Base-by-base conservation (phyloP, 169 alveolate genomes). In the Plasmodium reichenowi region DNA sequence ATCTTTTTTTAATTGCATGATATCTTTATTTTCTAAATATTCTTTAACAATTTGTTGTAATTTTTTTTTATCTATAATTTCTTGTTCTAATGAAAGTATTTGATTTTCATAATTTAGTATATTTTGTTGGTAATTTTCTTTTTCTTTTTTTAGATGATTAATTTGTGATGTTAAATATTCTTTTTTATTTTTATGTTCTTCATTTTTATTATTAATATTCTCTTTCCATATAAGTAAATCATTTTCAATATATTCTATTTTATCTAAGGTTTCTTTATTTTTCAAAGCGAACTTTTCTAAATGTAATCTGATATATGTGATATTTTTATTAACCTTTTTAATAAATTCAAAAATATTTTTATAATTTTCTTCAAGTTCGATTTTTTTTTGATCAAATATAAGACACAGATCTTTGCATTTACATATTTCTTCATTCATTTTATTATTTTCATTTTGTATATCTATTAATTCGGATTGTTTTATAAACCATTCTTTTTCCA, bases 401-500 rank as follows among this genome's bases (percentile, higher is more conserved):
- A 86, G 43, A 59, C 87, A 52, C 22, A 86, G 32, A 22, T 86
- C 92, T 48, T 43, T 70, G 17, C 71, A 58, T 45, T 74, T 86
- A 20, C 71, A 29, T 24, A 86, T 86, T 47, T 70, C 86, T 45
- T 86, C 92, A 20, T 54, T 70, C 22, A 86, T 86, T 60, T 86
- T 71, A 12, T 22, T 50, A 43, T 86, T 86, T 38, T 86, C 92
- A 86, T 86, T 86, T 86, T 86, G 88, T 62, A 86, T 86, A 59
- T 86, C 72, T 12, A 86, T 63, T 58, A 86, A 24, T 59, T 86
- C 88, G 0, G 92, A 86, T 9, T 86, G 92, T 43, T 86, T 86
- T 7, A 86, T 6, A 10, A 86, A 86, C 92, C 92, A 86, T 6
- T 86, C 72, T 17, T 86, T 86, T 86, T 86, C 92, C 43, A 86